Evolutionary conservation across 148 eudicot genomes (phyloP).

Genomic region (Rhododendron simsii): DNA sequence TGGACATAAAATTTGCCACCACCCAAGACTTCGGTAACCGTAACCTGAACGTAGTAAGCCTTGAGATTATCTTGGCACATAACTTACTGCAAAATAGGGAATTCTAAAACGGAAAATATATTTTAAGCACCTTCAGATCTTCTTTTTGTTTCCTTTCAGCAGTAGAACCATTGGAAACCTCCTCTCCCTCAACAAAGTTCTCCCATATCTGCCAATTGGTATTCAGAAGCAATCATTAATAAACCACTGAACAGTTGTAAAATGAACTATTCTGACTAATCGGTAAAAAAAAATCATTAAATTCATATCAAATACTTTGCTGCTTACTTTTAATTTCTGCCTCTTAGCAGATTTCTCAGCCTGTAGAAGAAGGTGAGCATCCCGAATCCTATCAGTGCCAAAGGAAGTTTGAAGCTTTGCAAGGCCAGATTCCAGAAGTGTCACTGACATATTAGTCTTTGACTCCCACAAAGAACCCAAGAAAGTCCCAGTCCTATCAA

Average conservation of each 20-base stretch:
- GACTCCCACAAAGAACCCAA: constrained; percentile 90
- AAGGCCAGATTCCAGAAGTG: constrained; percentile 81
- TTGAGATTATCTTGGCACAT: background rate
- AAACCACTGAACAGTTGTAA: background rate
- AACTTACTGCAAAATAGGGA: background rate
- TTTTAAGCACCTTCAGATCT: constrained; percentile 56
- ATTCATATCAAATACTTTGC: background rate
- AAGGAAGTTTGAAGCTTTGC: constrained; percentile 75
- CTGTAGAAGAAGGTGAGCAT: constrained; percentile 67
- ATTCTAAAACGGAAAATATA: background rate
- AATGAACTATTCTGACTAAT: too few relatives aligned
- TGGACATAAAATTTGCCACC: constrained; percentile 93
- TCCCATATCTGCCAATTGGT: constrained; percentile 75
- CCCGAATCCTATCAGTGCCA: constrained; percentile 71
- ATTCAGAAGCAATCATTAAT: background rate
- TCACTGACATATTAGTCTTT: constrained; percentile 54
- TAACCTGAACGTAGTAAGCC: constrained; percentile 40
- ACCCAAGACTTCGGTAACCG: constrained; percentile 73
- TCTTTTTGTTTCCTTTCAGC: constrained; percentile 64
- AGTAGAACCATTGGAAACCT: constrained; percentile 54
- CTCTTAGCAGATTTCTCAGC: constrained; percentile 84
- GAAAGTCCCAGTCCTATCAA: constrained; percentile 91
- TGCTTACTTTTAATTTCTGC: constrained; percentile 75
- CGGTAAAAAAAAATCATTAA: background rate
- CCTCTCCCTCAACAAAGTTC: constrained; percentile 85